phyloP scores from a whole-genome alignment of 441 rosid genomes.

The Bruguiera hainesii region DNA sequence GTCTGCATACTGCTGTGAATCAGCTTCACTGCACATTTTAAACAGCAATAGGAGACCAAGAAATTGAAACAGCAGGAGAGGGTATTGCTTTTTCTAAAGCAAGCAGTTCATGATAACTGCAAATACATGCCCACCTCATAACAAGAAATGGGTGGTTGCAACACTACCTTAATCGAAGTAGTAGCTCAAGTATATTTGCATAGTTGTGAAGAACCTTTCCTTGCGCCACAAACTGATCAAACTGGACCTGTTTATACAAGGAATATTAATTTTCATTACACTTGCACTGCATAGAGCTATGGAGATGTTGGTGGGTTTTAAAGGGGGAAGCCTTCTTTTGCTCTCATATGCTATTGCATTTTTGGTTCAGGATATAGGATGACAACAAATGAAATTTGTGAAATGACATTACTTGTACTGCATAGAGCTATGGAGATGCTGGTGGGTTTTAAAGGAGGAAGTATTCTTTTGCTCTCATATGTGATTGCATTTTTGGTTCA shows the following conservation, averaged over 20 bases:
- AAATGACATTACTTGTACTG: slow-evolving; percentile 24
- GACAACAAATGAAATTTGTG: background rate
- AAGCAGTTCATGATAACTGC: background rate
- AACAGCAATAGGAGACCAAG: background rate
- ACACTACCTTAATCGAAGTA: slow-evolving; percentile 69
- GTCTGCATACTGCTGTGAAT: slow-evolving; percentile 52
- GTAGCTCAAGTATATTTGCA: slow-evolving; percentile 63
- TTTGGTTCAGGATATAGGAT: background rate
- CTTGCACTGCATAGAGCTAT: too few relatives aligned
- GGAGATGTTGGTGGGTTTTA: too few relatives aligned
- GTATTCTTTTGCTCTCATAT: too few relatives aligned
- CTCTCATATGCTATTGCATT: too few relatives aligned
- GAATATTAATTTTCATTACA: slow-evolving; percentile 2
- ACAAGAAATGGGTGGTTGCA: slow-evolving; percentile 80
- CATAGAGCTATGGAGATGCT: too few relatives aligned
- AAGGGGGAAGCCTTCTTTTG: background rate
- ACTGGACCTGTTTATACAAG: slow-evolving; percentile 45
- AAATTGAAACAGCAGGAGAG: background rate
- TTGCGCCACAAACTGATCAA: slow-evolving; percentile 69
- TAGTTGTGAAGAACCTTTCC: slow-evolving; percentile 74
- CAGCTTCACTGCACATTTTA: slow-evolving; percentile 33
- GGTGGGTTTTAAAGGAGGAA: too few relatives aligned
- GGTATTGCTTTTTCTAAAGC: background rate
- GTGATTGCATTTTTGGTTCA: background rate
- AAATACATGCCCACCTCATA: slow-evolving; percentile 40